Evolutionary conservation across 2,329 filamentous ascomycete genomes (phyloP).

Genomic region (Exophiala bonariae): DNA sequence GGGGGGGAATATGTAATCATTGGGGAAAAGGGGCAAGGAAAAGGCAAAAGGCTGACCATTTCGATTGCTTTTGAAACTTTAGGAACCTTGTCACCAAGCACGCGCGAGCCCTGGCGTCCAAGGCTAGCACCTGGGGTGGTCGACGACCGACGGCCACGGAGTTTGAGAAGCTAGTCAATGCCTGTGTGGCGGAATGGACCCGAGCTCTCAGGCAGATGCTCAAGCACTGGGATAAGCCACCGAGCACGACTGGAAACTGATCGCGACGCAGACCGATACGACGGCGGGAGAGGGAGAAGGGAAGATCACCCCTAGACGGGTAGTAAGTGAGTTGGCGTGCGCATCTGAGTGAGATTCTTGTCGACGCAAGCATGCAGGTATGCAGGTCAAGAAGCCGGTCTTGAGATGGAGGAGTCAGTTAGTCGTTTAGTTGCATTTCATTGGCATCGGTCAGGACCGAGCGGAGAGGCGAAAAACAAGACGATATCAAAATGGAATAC

Average conservation of each 20-base stretch:
- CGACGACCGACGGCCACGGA: conserved; percentile 57
- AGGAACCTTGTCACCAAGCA: conserved; percentile 63
- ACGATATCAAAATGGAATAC: not conserved
- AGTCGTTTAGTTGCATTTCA: too few relatives aligned
- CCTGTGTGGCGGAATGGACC: conserved; percentile 68
- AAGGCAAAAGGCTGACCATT: not conserved
- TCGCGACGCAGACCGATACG: not conserved
- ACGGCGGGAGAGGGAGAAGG: too few relatives aligned
- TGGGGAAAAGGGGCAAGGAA: too few relatives aligned
- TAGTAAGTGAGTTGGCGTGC: not conserved
- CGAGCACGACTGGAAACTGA: conserved; percentile 43
- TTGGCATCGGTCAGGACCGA: too few relatives aligned
- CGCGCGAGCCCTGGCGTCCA: conserved; percentile 60
- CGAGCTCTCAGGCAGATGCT: conserved; percentile 66
- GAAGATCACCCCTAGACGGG: too few relatives aligned
- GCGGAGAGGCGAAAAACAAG: not conserved
- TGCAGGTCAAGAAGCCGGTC: not conserved
- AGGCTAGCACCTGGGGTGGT: conserved; percentile 70
- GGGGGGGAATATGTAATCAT: too few relatives aligned
- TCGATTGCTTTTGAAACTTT: not conserved
- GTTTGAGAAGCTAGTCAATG: conserved; percentile 59
- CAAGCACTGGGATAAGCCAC: conserved; percentile 65
- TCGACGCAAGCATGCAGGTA: not conserved
- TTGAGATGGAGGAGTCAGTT: not conserved
- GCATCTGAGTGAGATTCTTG: not conserved